Conservation (phyloP, 805 yeast species). For the Suhomyces prunicola region DNA sequence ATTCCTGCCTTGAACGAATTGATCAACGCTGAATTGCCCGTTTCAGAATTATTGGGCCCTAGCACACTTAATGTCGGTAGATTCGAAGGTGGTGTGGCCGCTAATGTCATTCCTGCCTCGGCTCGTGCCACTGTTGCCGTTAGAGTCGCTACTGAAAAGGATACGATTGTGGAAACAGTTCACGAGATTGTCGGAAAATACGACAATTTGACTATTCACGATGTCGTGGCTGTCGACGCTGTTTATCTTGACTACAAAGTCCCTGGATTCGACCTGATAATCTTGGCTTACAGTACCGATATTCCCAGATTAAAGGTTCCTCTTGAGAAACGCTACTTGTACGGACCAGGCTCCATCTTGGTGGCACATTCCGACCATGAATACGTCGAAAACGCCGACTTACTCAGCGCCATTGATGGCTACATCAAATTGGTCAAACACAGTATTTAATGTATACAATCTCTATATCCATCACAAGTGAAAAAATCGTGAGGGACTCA, state of each 20-base stretch:
- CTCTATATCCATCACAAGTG: constrained; percentile 43
- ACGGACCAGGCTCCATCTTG: constrained; percentile 64
- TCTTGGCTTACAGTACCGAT: constrained; percentile 50
- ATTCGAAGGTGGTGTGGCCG: constrained; percentile 60
- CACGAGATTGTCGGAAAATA: constrained; percentile 28
- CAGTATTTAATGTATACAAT: constrained; percentile 35
- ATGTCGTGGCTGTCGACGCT: constrained; percentile 32
- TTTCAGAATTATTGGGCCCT: constrained; percentile 51
- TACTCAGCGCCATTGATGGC: constrained; percentile 50
- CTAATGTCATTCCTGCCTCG: constrained; percentile 60
- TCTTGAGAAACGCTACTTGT: constrained; percentile 44
- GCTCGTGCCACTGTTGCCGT: constrained; percentile 50
- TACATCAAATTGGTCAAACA: constrained; percentile 43
- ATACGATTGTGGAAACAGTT: constrained; percentile 35
- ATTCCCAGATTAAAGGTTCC: constrained; percentile 25
- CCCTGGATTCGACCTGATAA: constrained; percentile 58
- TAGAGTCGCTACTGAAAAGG: constrained; percentile 51
- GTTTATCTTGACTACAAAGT: constrained; percentile 53
- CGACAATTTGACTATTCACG: constrained; percentile 19
- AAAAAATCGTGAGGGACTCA: constrained; percentile 38
- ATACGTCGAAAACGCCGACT: constrained; percentile 45
- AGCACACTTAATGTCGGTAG: constrained; percentile 61
- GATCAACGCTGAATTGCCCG: constrained; percentile 45
- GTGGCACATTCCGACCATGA: constrained; percentile 62
- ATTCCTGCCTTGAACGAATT: constrained; percentile 49